Conservation (phyloP, 139 green algal genomes). For the Micromonas pusilla region DNA sequence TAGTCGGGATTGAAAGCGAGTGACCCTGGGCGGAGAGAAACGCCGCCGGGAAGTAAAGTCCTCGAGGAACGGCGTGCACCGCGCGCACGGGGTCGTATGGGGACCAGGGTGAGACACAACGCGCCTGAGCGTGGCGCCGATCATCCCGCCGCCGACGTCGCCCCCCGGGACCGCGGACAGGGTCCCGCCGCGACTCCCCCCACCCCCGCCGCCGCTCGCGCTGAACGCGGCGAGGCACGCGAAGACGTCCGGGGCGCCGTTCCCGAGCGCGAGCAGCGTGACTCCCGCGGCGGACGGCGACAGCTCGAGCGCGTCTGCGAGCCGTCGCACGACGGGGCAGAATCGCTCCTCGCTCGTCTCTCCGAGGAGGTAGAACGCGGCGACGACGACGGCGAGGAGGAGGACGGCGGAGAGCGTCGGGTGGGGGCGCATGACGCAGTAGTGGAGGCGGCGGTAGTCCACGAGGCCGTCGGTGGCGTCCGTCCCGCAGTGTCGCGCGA, state of each 20-base stretch:
- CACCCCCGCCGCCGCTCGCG: neutral
- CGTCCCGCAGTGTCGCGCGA: constrained; percentile 1
- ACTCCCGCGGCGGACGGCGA: constrained; percentile 41
- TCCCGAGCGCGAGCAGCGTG: constrained; percentile 48
- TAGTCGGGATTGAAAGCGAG: too few relatives aligned
- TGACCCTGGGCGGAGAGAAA: too few relatives aligned
- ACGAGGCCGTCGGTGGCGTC: constrained; percentile 14
- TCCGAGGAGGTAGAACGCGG: constrained; percentile 44
- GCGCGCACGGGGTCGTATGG: too few relatives aligned
- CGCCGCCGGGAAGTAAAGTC: too few relatives aligned
- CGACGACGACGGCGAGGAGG: constrained; percentile 30
- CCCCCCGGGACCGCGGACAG: too few relatives aligned
- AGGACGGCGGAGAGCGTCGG: neutral
- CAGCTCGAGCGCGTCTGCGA: constrained; percentile 40
- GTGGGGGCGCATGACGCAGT: constrained; percentile 23
- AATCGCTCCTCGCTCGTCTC: constrained; percentile 48
- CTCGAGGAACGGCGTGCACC: too few relatives aligned
- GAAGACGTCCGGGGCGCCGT: constrained; percentile 51
- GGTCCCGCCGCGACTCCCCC: too few relatives aligned
- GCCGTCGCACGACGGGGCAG: constrained; percentile 37
- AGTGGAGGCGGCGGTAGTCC: constrained; percentile 35
- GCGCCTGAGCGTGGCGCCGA: neutral
- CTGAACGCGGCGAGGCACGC: constrained; percentile 36
- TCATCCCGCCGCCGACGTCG: neutral
- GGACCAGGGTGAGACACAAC: too few relatives aligned